phyloP scores from a whole-genome alignment of 306 rosid genomes.

The Gleditsia sinensis region DNA sequence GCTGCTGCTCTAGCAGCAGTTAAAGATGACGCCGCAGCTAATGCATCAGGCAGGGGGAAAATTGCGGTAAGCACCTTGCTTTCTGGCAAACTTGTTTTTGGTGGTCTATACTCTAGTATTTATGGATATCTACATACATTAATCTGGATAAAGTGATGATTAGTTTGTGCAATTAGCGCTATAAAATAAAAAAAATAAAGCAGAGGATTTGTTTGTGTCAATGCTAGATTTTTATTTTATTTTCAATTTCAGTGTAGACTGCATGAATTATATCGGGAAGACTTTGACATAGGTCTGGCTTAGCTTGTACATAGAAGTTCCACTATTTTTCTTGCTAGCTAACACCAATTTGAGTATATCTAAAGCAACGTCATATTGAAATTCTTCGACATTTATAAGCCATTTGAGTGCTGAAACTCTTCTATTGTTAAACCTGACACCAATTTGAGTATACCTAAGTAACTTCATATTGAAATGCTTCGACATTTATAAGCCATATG shows the following conservation, averaged over 20 bases:
- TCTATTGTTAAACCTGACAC: background rate
- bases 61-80: constrained; percentile 61
- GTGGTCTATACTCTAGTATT: background rate
- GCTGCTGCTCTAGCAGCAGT: constrained; percentile 85
- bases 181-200: background rate
- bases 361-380: constrained; percentile 8
- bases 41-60: constrained; percentile 74
- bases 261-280: background rate
- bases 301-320: constrained; percentile 4
- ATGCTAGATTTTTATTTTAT: background rate
- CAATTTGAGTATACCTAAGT: background rate
- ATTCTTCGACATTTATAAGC: constrained; percentile 4
- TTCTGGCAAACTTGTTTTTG: background rate
- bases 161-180: background rate
- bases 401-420: no score
- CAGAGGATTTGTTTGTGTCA: background rate
- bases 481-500: constrained; percentile 3
- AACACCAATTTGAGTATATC: background rate
- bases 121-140: background rate
- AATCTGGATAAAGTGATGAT: constrained; percentile 23
- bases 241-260: constrained; percentile 16
- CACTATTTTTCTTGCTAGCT: constrained; percentile 20
- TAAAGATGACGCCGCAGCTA: constrained; percentile 46
- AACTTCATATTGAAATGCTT: constrained; percentile 23
- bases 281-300: background rate